These are phyloP conservation scores for Pisolithus orientalis DNA, from an alignment of 768 basidiomycete genomes.

Conservation along the genomic window DNA sequence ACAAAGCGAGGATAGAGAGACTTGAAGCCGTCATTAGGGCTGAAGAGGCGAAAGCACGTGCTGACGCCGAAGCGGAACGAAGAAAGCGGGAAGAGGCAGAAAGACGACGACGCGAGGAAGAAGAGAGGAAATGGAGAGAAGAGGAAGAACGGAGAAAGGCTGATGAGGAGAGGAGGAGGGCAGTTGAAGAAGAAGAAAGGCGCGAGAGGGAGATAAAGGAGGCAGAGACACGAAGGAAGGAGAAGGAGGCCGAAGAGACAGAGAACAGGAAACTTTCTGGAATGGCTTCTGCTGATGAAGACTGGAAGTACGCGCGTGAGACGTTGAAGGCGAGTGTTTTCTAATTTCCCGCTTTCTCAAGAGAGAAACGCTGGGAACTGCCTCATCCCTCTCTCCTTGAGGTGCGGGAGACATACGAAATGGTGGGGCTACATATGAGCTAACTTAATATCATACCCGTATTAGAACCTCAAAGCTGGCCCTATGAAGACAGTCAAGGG, in stretches of 20 bases:
- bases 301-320: conserved; percentile 56
- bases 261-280: conserved; percentile 38
- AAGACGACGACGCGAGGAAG: conserved; percentile 35
- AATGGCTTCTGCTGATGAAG: conserved; percentile 50
- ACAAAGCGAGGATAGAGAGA: conserved; percentile 43
- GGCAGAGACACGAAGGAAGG: conserved; percentile 36
- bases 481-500: conserved; percentile 60
- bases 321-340: conserved; percentile 42
- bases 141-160: conserved; percentile 41
- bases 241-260: conserved; percentile 27
- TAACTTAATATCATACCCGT: not conserved
- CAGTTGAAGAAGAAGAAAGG: conserved; percentile 43
- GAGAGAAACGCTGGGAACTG: not conserved
- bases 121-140: conserved; percentile 40
- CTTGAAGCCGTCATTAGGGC: conserved; percentile 56
- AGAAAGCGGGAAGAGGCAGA: conserved; percentile 45
- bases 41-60: conserved; percentile 56
- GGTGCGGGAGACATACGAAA: not conserved
- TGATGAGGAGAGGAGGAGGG: conserved; percentile 37
- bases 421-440: not conserved
- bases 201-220: conserved; percentile 36
- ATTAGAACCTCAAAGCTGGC: conserved; percentile 56
- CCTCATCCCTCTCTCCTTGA: not conserved
- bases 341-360: not conserved
- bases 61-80: conserved; percentile 50